Base-by-base conservation (phyloP, 225 moss, liverwort and hornwort genomes). In the Pleurozium schreberi region DNA sequence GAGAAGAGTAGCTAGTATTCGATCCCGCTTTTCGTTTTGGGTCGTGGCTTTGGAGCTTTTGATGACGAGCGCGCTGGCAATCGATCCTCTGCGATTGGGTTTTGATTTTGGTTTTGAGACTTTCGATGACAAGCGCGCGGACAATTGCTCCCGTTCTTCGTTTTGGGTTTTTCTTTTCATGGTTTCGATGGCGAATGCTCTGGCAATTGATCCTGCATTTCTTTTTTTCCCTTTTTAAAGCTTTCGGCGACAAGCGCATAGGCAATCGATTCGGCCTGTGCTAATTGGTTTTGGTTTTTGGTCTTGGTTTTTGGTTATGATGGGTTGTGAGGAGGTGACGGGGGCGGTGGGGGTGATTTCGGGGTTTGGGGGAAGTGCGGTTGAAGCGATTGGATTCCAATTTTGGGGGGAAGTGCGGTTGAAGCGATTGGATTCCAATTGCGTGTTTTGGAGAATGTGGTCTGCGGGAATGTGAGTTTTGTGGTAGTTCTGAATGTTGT, bases 71-170 rank as follows among this genome's bases (percentile, higher is more conserved):
- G 83, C 17, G 22, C 62, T 31, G 3, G 77, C 26, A 64, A 26
- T 34, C 42, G 64, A 55, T 33, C 10, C 10, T 27, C 10, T 27
- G 67, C 10, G 3, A 47, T 61, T 50, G 10, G 18, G 19, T 23
- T 67, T 63, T 27, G 63, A 6, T 47, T 68, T 58, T 4, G 12
- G 22, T 33, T 58, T 55, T 67, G 8, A 5, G 10, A 12, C 93
- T 94, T 94, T 96, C 63, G 97, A 94, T 15, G 94, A 95, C 40
- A 94, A 81, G 70, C 16, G 80, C 12, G 45, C 68, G 18, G 55
- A 40, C 33, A 45, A 67, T 67, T 30, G 33, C 57, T 66, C 33
- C 20, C 27, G 34, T 53, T 65, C 22, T 15, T 61, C 61, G 50
- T 52, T 52, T 53, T 38, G 27, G 28, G 3, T 7, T 64, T 82